These are phyloP conservation scores for Penstemon davidsonii DNA, from an alignment of 257 asterid species.

Conservation along the genomic window DNA sequence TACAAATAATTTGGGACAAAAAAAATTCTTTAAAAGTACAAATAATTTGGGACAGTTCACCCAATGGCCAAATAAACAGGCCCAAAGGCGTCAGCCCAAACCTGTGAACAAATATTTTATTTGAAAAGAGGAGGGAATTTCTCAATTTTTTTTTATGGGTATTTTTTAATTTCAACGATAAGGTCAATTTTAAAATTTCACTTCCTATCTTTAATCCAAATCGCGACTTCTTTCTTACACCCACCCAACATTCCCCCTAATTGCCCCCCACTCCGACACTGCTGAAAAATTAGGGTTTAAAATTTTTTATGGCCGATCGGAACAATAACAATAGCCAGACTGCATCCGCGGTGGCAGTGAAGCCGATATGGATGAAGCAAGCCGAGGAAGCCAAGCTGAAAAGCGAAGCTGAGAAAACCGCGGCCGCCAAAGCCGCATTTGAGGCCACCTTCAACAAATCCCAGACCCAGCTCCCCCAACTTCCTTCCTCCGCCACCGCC, in stretches of 20 bases:
- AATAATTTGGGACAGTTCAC: too few species aligned
- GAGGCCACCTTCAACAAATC: conserved; percentile 88
- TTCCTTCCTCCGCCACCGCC: conserved; percentile 31
- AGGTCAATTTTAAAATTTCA: not conserved
- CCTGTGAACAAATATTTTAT: too few species aligned
- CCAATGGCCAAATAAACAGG: too few species aligned
- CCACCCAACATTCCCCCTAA: not conserved
- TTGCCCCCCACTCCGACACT: not conserved
- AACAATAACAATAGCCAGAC: too few species aligned
- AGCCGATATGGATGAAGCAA: conserved; percentile 95
- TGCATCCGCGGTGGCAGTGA: conserved; percentile 6
- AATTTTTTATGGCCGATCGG: too few species aligned
- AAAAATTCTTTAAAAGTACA: too few species aligned
- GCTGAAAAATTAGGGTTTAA: not conserved
- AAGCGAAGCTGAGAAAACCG: conserved; percentile 90
- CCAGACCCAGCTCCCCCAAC: conserved; percentile 35
- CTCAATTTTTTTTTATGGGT: too few species aligned
- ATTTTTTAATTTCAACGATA: not conserved
- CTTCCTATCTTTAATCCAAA: not conserved
- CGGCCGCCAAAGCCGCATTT: conserved; percentile 98
- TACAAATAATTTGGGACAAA: too few species aligned
- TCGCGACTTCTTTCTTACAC: not conserved
- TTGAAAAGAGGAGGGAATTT: too few species aligned
- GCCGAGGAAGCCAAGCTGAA: conserved; percentile 95
- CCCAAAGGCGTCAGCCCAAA: too few species aligned